Conservation (phyloP, 202 grass and related monocot species). For the Eragrostis tef region DNA sequence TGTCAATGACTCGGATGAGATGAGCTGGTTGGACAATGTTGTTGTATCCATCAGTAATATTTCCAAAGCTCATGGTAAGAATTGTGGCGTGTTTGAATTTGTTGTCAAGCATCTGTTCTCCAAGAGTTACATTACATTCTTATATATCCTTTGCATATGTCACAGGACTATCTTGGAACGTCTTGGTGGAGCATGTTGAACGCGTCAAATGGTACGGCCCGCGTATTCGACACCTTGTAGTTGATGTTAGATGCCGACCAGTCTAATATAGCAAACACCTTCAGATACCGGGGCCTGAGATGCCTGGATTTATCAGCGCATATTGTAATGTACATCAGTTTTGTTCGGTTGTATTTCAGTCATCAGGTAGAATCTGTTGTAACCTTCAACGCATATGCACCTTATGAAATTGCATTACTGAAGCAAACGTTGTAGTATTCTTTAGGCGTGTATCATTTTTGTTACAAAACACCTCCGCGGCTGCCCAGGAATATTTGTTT, state of each 20-base stretch:
- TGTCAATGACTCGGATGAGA: slow-evolving; percentile 77
- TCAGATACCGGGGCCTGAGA: background rate
- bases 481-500: background rate
- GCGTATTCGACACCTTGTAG: slow-evolving; percentile 81
- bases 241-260: slow-evolving; percentile 67
- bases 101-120: slow-evolving; percentile 2
- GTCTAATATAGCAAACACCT: slow-evolving; percentile 21
- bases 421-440: background rate
- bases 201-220: slow-evolving; percentile 93
- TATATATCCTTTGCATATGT: slow-evolving; percentile 5
- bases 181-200: slow-evolving; percentile 65
- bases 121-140: background rate
- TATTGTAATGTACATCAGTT: slow-evolving; percentile 6
- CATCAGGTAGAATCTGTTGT: slow-evolving; percentile 34
- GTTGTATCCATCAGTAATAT: slow-evolving; percentile 67
- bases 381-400: background rate
- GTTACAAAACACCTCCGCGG: background rate
- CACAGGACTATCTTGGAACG: slow-evolving; percentile 70
- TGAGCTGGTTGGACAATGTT: slow-evolving; percentile 63
- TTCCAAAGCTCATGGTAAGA: slow-evolving; percentile 60
- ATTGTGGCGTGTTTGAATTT: background rate
- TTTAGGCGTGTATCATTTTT: background rate
- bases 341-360: background rate
- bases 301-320: background rate
- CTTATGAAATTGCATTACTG: background rate